These are phyloP conservation scores for Fusarium fracticaudum DNA, from an alignment of 2,329 filamentous ascomycete genomes.

Conservation along the genomic window DNA sequence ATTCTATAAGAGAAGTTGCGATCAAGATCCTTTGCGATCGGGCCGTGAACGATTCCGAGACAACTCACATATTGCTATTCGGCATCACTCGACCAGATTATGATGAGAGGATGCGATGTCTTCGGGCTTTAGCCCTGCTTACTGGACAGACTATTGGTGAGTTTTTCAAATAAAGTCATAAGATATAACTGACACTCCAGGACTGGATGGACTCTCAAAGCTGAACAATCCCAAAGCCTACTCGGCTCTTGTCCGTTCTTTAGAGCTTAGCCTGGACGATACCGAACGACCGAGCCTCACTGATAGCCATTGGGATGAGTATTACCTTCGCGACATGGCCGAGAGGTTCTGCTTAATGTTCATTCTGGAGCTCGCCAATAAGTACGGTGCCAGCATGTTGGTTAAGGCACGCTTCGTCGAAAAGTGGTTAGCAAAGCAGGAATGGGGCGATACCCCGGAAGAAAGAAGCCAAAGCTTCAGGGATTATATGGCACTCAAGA, in stretches of 20 bases:
- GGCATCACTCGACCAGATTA: conserved; percentile 69
- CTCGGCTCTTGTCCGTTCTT: conserved; percentile 66
- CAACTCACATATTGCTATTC: conserved; percentile 62
- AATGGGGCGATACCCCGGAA: conserved; percentile 68
- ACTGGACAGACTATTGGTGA: conserved; percentile 53
- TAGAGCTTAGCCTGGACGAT: conserved; percentile 65
- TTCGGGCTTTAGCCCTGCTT: conserved; percentile 66
- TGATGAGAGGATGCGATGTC: conserved; percentile 65
- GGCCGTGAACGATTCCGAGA: conserved; percentile 66
- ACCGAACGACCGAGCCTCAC: conserved; percentile 61
- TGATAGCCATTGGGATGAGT: conserved; percentile 70
- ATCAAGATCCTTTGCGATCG: conserved; percentile 66
- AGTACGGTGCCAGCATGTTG: conserved; percentile 66
- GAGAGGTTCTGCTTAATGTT: conserved; percentile 70
- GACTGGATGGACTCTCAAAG: conserved; percentile 52
- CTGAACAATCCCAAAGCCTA: conserved; percentile 63
- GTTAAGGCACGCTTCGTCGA: conserved; percentile 73
- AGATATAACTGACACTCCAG: conserved; percentile 39
- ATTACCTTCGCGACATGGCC: conserved; percentile 67
- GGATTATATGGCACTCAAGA: conserved; percentile 59
- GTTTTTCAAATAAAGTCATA: not conserved
- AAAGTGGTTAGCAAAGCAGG: conserved; percentile 78
- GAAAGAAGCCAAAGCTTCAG: conserved; percentile 65
- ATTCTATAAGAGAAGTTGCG: conserved; percentile 75
- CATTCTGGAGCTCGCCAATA: conserved; percentile 66